Percentiles rank a stretch among this genome's conserved stretches.
Conservation (phyloP, 2,329 filamentous ascomycete species). For the Hawksworthiomyces lignivorus region DNA sequence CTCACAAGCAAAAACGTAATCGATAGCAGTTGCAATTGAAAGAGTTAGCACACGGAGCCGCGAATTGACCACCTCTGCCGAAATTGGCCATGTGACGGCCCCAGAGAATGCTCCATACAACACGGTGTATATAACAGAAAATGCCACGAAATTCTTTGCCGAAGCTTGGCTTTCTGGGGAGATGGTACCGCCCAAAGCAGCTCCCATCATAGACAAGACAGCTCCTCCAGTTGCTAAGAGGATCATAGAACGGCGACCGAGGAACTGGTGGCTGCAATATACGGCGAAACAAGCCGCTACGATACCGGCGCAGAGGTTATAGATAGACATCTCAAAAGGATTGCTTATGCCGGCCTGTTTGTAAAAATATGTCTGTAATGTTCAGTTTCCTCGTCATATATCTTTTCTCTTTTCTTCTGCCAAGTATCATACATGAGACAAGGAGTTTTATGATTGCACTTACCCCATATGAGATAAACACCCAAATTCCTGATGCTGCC, state of each 20-base stretch:
- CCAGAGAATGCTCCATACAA: slow-evolving; percentile 18
- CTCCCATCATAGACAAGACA: slow-evolving; percentile 15
- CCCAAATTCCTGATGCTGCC: slow-evolving; percentile 21
- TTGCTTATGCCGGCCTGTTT: slow-evolving; percentile 19
- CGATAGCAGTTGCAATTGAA: slow-evolving; percentile 26
- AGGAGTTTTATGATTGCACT: too few relatives aligned
- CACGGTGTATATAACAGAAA: slow-evolving; percentile 16
- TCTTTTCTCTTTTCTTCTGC: too few relatives aligned
- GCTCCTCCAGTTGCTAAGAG: slow-evolving; percentile 16
- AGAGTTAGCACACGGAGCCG: slow-evolving; percentile 28
- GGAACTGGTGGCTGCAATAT: slow-evolving; percentile 16
- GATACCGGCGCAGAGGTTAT: slow-evolving; percentile 14
- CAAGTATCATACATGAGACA: too few relatives aligned
- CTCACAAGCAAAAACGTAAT: slow-evolving; percentile 26
- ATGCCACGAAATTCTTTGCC: slow-evolving; percentile 16
- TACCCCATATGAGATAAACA: slow-evolving; percentile 21
- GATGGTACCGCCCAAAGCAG: slow-evolving; percentile 17
- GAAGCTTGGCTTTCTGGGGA: slow-evolving; percentile 14
- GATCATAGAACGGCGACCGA: slow-evolving; percentile 19
- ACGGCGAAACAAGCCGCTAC: slow-evolving; percentile 14
- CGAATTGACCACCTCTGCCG: slow-evolving; percentile 26
- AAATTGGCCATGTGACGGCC: slow-evolving; percentile 25
- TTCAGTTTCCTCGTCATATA: too few relatives aligned
- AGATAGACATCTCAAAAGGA: slow-evolving; percentile 16
- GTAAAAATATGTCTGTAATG: slow-evolving; percentile 22